These are phyloP conservation scores for Aspergillus arachidicola DNA, from an alignment of 2,329 filamentous ascomycete species.

Conservation along the genomic window DNA sequence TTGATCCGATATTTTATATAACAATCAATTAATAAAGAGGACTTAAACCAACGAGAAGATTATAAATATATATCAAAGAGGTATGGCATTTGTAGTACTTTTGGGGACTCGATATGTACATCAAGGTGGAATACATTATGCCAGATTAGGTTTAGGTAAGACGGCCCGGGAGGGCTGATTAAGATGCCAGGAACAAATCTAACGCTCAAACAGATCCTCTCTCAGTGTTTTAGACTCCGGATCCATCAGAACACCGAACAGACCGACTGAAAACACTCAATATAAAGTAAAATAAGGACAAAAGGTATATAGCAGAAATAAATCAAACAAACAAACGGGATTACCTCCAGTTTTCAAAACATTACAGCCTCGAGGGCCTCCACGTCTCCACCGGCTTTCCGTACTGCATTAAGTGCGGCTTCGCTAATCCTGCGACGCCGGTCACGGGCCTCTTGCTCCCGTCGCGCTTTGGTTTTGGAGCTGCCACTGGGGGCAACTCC, in stretches of 20 bases:
- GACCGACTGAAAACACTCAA: not conserved
- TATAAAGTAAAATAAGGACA: not conserved
- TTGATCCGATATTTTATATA: not conserved
- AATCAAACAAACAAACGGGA: constrained; percentile 9
- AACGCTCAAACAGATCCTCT: constrained; percentile 4
- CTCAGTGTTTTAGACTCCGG: not conserved
- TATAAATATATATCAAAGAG: not conserved
- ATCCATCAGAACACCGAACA: not conserved
- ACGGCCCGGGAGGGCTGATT: not conserved
- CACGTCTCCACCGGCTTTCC: constrained; percentile 49
- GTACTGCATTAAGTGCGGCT: constrained; percentile 46
- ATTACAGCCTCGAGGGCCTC: constrained; percentile 43
- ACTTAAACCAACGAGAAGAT: not conserved
- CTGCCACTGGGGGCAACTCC: constrained; percentile 91
- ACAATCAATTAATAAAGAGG: not conserved
- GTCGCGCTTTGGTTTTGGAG: constrained; percentile 89
- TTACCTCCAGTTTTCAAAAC: constrained; percentile 28
- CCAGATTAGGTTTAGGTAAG: constrained; percentile 1
- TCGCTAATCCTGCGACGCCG: constrained; percentile 58
- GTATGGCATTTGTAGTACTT: not conserved
- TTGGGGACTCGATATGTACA: not conserved
- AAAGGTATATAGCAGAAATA: constrained; percentile 7
- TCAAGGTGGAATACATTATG: not conserved
- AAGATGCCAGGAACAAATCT: not conserved
- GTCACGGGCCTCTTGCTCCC: constrained; percentile 85